These are phyloP conservation scores for Lithocarpus polystachyus DNA, from an alignment of 306 rosid genomes.

Conservation along the genomic window DNA sequence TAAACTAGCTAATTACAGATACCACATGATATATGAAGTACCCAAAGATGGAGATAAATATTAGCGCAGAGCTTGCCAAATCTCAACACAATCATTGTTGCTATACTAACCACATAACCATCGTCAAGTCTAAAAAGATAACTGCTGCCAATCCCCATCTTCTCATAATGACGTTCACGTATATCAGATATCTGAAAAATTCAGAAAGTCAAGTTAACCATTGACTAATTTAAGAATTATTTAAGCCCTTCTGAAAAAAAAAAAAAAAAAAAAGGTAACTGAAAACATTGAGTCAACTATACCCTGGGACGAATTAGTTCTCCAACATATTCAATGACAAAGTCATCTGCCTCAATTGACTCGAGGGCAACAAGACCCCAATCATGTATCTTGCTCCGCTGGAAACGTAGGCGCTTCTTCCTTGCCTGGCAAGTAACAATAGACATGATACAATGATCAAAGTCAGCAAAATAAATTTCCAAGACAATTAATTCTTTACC, in stretches of 20 bases:
- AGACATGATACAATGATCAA: conserved; percentile 15
- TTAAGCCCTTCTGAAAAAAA: not conserved
- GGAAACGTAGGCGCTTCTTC: conserved; percentile 81
- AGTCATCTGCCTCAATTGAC: conserved; percentile 94
- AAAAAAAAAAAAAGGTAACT: not conserved
- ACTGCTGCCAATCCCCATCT: conserved; percentile 98
- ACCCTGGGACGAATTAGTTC: conserved; percentile 96
- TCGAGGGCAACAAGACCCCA: conserved; percentile 98
- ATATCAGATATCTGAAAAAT: conserved; percentile 86
- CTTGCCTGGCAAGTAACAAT: conserved; percentile 60
- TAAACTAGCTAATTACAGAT: not conserved
- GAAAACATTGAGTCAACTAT: conserved; percentile 19
- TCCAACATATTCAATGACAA: conserved; percentile 94
- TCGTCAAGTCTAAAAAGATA: conserved; percentile 96
- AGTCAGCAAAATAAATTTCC: conserved; percentile 10
- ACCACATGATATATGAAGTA: not conserved
- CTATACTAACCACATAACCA: conserved; percentile 90
- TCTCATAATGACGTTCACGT: conserved; percentile 87
- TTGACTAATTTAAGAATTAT: not conserved
- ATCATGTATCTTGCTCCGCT: conserved; percentile 93
- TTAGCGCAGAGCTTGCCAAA: not conserved
- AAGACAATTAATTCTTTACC: conserved; percentile 43
- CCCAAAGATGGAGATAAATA: conserved; percentile 5
- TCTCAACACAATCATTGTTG: conserved; percentile 5
- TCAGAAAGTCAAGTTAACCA: not conserved